Conservation (phyloP, 2,329 filamentous ascomycete species). For the Knoxdaviesia capensis region DNA sequence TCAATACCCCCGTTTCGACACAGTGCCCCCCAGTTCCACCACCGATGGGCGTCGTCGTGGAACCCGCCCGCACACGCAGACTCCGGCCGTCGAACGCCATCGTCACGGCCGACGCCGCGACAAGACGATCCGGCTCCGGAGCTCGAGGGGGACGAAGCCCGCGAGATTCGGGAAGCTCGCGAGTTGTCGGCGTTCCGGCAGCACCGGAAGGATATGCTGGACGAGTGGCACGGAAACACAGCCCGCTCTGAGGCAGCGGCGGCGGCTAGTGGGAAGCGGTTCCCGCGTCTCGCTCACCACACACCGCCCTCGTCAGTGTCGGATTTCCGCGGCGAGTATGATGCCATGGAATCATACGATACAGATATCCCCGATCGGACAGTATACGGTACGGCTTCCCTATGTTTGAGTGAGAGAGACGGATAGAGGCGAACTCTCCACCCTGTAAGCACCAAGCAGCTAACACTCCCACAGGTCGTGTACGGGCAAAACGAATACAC, state of each 20-base stretch:
- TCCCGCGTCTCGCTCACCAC: slow-evolving; percentile 4
- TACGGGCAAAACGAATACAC: slow-evolving; percentile 48
- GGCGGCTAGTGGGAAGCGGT: background rate
- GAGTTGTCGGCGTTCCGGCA: slow-evolving; percentile 16
- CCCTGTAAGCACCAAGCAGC: too few species aligned
- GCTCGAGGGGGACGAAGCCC: background rate
- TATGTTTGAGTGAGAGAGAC: background rate
- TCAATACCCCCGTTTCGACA: too few species aligned
- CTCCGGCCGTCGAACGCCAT: too few species aligned
- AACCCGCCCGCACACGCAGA: too few species aligned
- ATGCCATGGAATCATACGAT: background rate
- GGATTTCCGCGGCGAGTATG: slow-evolving; percentile 4
- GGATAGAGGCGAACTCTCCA: too few species aligned
- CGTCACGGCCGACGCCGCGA: too few species aligned
- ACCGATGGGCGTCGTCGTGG: too few species aligned
- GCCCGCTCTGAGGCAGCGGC: slow-evolving; percentile 2
- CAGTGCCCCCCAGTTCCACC: too few species aligned
- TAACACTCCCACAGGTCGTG: slow-evolving; percentile 34
- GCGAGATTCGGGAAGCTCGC: slow-evolving; percentile 6
- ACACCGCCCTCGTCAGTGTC: slow-evolving; percentile 6
- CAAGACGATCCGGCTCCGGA: background rate
- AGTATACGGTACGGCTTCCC: slow-evolving; percentile 9
- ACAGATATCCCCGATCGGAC: slow-evolving; percentile 5
- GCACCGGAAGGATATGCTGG: slow-evolving; percentile 14
- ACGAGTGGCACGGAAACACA: slow-evolving; percentile 9